These are phyloP conservation scores for Vanilla planifolia DNA, from an alignment of 106 monocot genomes.

Conservation along the genomic window DNA sequence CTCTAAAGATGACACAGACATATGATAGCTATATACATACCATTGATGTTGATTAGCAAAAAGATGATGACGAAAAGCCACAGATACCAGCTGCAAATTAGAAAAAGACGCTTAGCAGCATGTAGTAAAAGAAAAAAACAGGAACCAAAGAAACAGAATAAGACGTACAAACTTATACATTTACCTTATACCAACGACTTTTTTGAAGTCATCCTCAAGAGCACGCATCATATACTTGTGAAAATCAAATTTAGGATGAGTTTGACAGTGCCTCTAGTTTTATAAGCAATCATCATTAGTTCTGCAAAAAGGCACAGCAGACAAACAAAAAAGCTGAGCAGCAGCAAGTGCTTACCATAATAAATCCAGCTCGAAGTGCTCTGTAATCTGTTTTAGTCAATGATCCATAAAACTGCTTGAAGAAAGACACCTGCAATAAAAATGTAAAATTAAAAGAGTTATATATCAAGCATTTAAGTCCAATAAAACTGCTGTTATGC, in stretches of 20 bases:
- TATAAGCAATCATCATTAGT: not conserved
- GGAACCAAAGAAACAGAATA: not conserved
- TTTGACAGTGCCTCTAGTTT: conserved; percentile 38
- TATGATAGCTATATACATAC: conserved; percentile 17
- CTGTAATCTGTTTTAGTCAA: conserved; percentile 52
- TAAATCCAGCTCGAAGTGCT: conserved; percentile 49
- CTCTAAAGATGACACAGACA: not conserved
- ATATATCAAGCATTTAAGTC: not conserved
- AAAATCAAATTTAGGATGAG: conserved; percentile 40
- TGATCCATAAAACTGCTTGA: conserved; percentile 56
- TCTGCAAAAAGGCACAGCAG: not conserved
- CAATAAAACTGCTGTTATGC: no score
- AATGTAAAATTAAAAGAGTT: conserved; percentile 5
- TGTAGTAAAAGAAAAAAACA: not conserved
- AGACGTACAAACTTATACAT: not conserved
- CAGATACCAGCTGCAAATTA: conserved; percentile 58
- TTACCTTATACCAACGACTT: conserved; percentile 58
- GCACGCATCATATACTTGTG: conserved; percentile 62
- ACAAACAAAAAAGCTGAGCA: not conserved
- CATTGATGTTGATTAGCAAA: conserved; percentile 52
- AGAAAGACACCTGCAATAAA: conserved; percentile 41
- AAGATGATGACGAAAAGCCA: conserved; percentile 70
- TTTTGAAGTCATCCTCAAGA: conserved; percentile 55
- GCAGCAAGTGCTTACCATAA: conserved; percentile 21
- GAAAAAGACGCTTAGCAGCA: not conserved